Evolutionary conservation across 2,329 filamentous ascomycete genomes (phyloP).

Genomic region (Fusarium fujikuroi): DNA sequence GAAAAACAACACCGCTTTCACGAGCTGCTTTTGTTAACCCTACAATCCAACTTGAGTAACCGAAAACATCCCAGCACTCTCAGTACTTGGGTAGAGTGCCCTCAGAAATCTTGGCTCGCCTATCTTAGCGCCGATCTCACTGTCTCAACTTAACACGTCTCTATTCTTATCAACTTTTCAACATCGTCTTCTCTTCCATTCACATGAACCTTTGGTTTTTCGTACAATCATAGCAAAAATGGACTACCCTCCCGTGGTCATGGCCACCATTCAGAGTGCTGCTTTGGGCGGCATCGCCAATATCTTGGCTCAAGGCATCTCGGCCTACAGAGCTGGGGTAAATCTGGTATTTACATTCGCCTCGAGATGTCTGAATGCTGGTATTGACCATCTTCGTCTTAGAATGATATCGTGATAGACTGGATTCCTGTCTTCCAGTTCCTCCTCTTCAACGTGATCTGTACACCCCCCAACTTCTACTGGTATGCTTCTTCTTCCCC

Average conservation of each 20-base stretch:
- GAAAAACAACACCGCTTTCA: neutral
- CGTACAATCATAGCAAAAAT: constrained; percentile 26
- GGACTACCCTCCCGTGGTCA: constrained; percentile 62
- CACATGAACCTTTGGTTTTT: neutral
- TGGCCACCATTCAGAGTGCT: constrained; percentile 72
- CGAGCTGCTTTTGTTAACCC: neutral
- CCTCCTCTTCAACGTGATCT: constrained; percentile 76
- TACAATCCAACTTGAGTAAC: neutral
- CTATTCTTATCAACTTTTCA: neutral
- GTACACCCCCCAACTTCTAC: constrained; percentile 83
- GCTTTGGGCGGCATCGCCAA: constrained; percentile 75
- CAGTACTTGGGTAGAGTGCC: neutral
- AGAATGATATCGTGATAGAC: constrained; percentile 72
- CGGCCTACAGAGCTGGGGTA: constrained; percentile 70
- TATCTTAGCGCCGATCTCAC: constrained; percentile 28
- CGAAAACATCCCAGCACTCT: neutral
- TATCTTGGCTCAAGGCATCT: constrained; percentile 76
- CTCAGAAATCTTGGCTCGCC: constrained; percentile 16
- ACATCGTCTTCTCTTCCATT: neutral
- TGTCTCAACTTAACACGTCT: constrained; percentile 23
- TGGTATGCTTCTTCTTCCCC: constrained; percentile 66
- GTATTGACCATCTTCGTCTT: constrained; percentile 3
- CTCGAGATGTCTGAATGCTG: neutral
- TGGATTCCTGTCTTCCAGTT: constrained; percentile 79
- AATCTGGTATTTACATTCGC: constrained; percentile 29